These are phyloP conservation scores for Sugiyamaella americana DNA, from an alignment of 805 yeast genomes.

Conservation along the genomic window DNA sequence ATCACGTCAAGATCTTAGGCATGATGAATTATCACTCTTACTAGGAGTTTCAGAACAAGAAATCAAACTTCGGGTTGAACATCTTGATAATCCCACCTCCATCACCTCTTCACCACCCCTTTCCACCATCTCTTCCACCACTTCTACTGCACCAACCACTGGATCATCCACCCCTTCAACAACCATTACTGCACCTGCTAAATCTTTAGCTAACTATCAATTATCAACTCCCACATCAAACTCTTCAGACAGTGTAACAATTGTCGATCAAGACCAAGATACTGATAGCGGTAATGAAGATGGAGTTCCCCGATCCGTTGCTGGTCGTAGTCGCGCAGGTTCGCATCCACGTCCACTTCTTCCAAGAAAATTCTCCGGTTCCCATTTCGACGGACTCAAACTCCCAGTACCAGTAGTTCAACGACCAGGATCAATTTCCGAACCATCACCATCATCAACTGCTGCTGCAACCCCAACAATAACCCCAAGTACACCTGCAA, in stretches of 20 bases:
- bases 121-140: constrained; percentile 2
- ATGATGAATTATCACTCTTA: constrained; percentile 67
- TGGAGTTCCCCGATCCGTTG: constrained; percentile 5
- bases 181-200: constrained; percentile 1
- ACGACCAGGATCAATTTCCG: constrained; percentile 1
- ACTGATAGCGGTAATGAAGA: not conserved
- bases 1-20: constrained; percentile 51
- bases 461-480: not conserved
- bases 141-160: constrained; percentile 8
- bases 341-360: constrained; percentile 10
- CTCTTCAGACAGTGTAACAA: constrained; percentile 4
- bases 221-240: constrained; percentile 2
- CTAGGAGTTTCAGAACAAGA: constrained; percentile 68
- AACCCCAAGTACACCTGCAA: not conserved
- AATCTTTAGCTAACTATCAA: not conserved
- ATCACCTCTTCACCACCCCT: not conserved
- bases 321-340: constrained; percentile 6
- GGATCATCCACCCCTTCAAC: constrained; percentile 4
- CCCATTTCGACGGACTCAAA: constrained; percentile 16
- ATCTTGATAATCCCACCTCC: constrained; percentile 2
- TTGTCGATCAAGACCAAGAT: constrained; percentile 7
- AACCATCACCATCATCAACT: not conserved
- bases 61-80: constrained; percentile 34
- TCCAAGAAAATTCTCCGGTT: constrained; percentile 9
- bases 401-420: constrained; percentile 18